phyloP scores from a whole-genome alignment of 2,329 filamentous ascomycete species.

The Diaporthe sp. region DNA sequence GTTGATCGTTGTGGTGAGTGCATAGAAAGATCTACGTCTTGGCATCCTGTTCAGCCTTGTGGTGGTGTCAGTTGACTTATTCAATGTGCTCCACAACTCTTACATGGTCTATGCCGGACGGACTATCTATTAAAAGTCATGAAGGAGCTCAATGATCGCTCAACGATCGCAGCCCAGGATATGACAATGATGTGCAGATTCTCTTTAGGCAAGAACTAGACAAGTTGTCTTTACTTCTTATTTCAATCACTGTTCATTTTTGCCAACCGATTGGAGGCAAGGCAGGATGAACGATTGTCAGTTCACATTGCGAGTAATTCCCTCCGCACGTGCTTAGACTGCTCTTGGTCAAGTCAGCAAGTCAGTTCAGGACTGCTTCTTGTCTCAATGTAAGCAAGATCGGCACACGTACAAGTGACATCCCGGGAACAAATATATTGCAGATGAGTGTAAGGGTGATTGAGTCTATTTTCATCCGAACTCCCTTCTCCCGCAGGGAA shows the following conservation, averaged over 20 bases:
- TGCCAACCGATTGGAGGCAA: background rate
- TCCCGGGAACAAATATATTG: background rate
- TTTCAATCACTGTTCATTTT: background rate
- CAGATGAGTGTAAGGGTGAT: background rate
- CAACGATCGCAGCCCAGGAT: background rate
- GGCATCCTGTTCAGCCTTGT: constrained; percentile 3
- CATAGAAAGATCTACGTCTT: constrained; percentile 3
- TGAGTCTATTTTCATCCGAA: background rate
- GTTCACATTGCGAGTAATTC: background rate
- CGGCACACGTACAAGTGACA: background rate
- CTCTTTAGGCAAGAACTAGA: too few relatives aligned
- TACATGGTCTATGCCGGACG: background rate
- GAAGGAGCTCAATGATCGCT: background rate
- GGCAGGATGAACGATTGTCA: too few relatives aligned
- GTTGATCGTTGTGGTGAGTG: background rate
- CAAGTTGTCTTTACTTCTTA: too few relatives aligned
- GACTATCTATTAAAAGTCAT: constrained; percentile 8
- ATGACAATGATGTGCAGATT: background rate
- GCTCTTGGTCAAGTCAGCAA: background rate
- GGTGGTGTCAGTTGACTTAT: background rate
- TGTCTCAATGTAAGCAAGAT: background rate
- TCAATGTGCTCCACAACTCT: background rate
- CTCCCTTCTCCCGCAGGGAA: background rate
- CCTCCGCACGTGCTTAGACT: background rate
- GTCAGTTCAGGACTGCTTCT: background rate